A percentile compares a stretch with the other conserved stretches of the same genome.
Evolutionary conservation across 75 land plant species (phyloP).

Genomic region (Pinus tabuliformis): DNA sequence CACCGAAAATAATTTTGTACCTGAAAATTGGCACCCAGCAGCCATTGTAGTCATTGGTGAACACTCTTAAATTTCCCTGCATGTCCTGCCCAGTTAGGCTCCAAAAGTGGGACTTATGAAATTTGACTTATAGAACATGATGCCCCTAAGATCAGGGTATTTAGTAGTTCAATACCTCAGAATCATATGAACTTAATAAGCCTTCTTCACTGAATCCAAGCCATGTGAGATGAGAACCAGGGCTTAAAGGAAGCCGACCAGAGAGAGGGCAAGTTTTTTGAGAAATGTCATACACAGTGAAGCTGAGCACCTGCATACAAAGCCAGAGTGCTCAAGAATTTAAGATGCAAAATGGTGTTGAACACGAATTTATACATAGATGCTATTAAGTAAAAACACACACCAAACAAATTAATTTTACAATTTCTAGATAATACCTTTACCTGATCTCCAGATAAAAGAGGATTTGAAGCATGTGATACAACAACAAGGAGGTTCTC

Average conservation of each 20-base stretch:
- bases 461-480: conserved; percentile 74
- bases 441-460: conserved; percentile 84
- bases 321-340: neutral
- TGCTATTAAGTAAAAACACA: neutral
- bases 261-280: conserved; percentile 33
- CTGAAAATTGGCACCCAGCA: conserved; percentile 96
- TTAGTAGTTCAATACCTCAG: conserved; percentile 50
- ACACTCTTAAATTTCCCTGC: conserved; percentile 83
- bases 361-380: neutral
- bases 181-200: conserved; percentile 78
- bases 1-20: conserved; percentile 20
- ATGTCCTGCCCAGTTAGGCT: neutral
- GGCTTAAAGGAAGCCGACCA: conserved; percentile 79
- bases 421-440: neutral
- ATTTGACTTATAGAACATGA: neutral
- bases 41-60: conserved; percentile 61
- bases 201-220: conserved; percentile 97
- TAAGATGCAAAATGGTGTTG: neutral
- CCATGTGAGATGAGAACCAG: conserved; percentile 82
- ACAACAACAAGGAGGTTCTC: conserved; percentile 69
- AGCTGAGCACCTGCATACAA: conserved; percentile 62
- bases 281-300: conserved; percentile 54
- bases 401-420: neutral
- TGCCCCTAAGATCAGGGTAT: neutral
- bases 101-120: neutral